phyloP scores from a whole-genome alignment of 2,329 filamentous ascomycete genomes.

The Septoria linicola region DNA sequence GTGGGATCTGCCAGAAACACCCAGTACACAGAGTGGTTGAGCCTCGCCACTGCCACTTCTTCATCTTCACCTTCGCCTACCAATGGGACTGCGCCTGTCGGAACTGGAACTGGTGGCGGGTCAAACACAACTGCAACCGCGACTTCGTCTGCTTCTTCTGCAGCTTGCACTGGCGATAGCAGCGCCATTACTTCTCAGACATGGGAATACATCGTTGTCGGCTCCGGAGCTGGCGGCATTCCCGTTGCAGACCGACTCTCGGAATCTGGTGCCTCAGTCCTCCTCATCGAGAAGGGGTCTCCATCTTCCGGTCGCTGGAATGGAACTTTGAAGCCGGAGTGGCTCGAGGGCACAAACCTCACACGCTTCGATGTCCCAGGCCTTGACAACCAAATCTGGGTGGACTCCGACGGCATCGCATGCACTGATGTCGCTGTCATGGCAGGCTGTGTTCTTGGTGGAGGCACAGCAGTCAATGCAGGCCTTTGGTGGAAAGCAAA shows the following conservation, averaged over 20 bases:
- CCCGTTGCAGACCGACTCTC: slow-evolving; percentile 61
- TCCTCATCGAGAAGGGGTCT: slow-evolving; percentile 54
- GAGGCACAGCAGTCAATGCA: slow-evolving; percentile 65
- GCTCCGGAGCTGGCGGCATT: slow-evolving; percentile 62
- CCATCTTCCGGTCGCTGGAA: slow-evolving; percentile 64
- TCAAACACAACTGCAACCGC: slow-evolving; percentile 22
- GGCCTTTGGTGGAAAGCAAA: slow-evolving; percentile 68
- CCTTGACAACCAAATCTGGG: slow-evolving; percentile 69
- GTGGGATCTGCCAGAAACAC: slow-evolving; percentile 48
- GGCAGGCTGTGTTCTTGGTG: slow-evolving; percentile 70
- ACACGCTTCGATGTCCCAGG: slow-evolving; percentile 72
- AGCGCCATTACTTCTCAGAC: slow-evolving; percentile 42
- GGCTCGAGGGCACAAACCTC: slow-evolving; percentile 61
- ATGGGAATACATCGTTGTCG: slow-evolving; percentile 65
- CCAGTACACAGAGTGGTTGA: slow-evolving; percentile 44
- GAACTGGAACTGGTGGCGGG: slow-evolving; percentile 7
- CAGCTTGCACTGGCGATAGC: slow-evolving; percentile 30
- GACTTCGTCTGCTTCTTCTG: slow-evolving; percentile 12
- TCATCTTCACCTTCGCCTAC: slow-evolving; percentile 44
- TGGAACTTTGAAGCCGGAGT: slow-evolving; percentile 60
- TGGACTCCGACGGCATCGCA: slow-evolving; percentile 61
- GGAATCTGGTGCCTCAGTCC: slow-evolving; percentile 62
- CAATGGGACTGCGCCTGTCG: slow-evolving; percentile 18
- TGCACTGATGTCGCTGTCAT: slow-evolving; percentile 71
- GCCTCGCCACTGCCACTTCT: slow-evolving; percentile 36